Evolutionary conservation across 768 basidiomycete genomes (phyloP), one percentile per base, ranked within the genome.

Genomic region (Boletales sp.): DNA sequence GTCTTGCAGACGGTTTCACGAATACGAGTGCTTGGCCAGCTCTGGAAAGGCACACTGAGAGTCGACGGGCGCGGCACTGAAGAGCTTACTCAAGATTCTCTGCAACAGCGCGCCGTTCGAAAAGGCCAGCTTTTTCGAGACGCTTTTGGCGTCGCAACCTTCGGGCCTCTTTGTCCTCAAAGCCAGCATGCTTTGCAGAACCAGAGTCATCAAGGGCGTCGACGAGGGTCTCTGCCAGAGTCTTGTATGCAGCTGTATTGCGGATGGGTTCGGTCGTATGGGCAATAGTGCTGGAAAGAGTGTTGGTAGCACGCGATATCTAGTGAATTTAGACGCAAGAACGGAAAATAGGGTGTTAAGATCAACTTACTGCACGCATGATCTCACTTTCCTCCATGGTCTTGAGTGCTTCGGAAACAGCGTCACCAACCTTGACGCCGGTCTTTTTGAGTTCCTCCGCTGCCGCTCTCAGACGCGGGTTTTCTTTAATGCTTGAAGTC

Each of bases 241-340:
- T 76, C 73, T 97, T 97, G 74, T 99, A 99, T 0, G 95, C 91
- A 13, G 82, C 86, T 2, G 95, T 99, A 55, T 97, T 93, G 38
- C 97, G 87, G 52, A 99, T 88, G n/a, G 95, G 95, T 54, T 95
- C 94, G 4, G 97, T 97, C 13, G 92, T 89, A 40, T 86, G 83
- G 41, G 85, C 85, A 42, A 94, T 91, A 7, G 89, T 89, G 10
- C 76, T 82, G 8, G 94, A 93, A 48, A 95, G 83, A 7, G 91
- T 90, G 14, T 85, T 81, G 0, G 91, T 89, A 2, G 94, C 91
- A 58, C 81, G 78, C 8, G 90, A 86, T 51, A 98, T 87, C 91
- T 94, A 18, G 42, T 11, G 50, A 15, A 13, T 8, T 21, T 14
- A 32, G 14, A 41, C 46, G 29, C 53, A 29, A 31, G 18, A 10